phyloP scores from a whole-genome alignment of 345 rosid genomes.

The Aquilaria yunnanensis region DNA sequence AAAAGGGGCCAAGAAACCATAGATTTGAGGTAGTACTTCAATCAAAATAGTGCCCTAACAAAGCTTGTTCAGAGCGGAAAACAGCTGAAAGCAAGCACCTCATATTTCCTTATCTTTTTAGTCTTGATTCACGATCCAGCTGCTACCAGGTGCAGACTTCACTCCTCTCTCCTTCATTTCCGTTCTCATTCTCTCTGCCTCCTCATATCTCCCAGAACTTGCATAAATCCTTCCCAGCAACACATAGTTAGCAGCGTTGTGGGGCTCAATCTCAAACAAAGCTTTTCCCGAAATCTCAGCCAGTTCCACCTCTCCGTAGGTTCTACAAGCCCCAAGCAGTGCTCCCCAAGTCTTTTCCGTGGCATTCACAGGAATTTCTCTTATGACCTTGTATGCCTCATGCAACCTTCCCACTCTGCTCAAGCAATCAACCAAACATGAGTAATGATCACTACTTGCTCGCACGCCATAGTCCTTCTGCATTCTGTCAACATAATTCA shows the following conservation, averaged over 20 bases:
- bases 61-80: no score
- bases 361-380: slow-evolving; percentile 41
- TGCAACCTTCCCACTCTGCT: slow-evolving; percentile 52
- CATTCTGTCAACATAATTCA: slow-evolving; percentile 34
- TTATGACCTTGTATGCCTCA: slow-evolving; percentile 45
- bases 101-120: not conserved
- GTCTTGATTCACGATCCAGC: slow-evolving; percentile 43
- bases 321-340: slow-evolving; percentile 54
- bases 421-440: slow-evolving; percentile 55
- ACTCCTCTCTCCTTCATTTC: slow-evolving; percentile 50
- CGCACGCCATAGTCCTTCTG: slow-evolving; percentile 27
- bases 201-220: slow-evolving; percentile 49
- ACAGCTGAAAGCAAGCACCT: no score
- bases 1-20: no score
- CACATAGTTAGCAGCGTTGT: slow-evolving; percentile 51
- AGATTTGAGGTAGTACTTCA: no score
- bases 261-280: slow-evolving; percentile 48
- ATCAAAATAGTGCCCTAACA: no score
- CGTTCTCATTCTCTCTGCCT: slow-evolving; percentile 46
- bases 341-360: slow-evolving; percentile 67
- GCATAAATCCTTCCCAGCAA: slow-evolving; percentile 44
- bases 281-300: slow-evolving; percentile 55
- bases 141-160: slow-evolving; percentile 45
- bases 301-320: slow-evolving; percentile 48
- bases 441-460: slow-evolving; percentile 50